Evolutionary conservation across 257 asterid species (phyloP).

Genomic region (Echites panduratus): DNA sequence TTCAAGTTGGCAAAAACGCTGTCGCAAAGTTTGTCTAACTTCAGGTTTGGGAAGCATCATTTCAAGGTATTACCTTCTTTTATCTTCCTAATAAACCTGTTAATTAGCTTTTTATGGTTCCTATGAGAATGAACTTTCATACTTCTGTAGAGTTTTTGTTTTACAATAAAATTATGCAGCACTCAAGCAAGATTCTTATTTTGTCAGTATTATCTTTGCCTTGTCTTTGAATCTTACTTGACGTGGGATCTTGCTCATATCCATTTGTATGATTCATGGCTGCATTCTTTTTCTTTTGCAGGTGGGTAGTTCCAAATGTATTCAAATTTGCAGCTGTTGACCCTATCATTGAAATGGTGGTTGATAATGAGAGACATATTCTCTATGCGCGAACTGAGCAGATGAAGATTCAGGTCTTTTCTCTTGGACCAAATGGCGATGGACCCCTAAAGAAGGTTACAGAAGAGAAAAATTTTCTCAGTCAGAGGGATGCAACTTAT

Average conservation of each 20-base stretch:
- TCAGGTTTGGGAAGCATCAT: conserved; percentile 81
- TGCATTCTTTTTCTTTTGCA: conserved; percentile 24
- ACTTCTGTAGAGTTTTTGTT: neutral
- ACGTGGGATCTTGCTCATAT: conserved; percentile 13
- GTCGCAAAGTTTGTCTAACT: conserved; percentile 84
- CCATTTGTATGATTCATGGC: conserved; percentile 13
- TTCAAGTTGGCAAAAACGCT: conserved; percentile 90
- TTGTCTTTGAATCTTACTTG: conserved; percentile 15
- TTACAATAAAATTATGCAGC: neutral
- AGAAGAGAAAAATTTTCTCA: conserved; percentile 83
- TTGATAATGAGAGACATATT: conserved; percentile 84
- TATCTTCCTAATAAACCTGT: neutral
- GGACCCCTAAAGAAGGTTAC: conserved; percentile 88
- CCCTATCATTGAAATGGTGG: conserved; percentile 90
- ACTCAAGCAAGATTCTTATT: neutral
- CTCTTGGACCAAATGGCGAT: conserved; percentile 79
- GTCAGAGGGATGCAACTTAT: conserved; percentile 63
- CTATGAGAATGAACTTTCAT: neutral
- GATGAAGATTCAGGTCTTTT: conserved; percentile 85
- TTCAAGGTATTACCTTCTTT: conserved; percentile 57
- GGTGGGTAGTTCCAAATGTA: conserved; percentile 98
- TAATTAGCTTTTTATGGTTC: neutral
- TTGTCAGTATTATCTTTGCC: neutral
- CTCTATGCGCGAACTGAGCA: conserved; percentile 90
- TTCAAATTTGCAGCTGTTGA: conserved; percentile 94